Evolutionary conservation across 805 yeast species (phyloP).

Genomic region (Saturnispora diversa): DNA sequence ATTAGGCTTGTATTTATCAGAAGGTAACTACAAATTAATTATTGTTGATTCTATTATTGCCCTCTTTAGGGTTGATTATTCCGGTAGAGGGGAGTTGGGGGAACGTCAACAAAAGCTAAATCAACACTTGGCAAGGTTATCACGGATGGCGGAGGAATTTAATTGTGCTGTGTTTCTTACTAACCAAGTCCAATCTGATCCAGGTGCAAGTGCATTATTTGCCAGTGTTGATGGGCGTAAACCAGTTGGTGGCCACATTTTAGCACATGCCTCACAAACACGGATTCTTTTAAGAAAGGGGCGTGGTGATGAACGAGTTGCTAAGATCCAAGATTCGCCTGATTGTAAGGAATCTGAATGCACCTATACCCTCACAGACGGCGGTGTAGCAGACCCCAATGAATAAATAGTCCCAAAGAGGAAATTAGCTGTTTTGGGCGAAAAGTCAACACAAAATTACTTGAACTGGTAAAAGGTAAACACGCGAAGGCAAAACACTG

Average conservation of each 20-base stretch:
- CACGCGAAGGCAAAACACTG: conserved; percentile 8
- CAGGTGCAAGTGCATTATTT: conserved; percentile 72
- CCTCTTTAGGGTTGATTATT: conserved; percentile 67
- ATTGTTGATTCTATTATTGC: conserved; percentile 73
- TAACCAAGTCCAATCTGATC: conserved; percentile 77
- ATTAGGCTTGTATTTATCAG: conserved; percentile 57
- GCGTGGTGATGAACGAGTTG: conserved; percentile 72
- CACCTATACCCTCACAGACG: conserved; percentile 58
- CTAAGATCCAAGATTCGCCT: conserved; percentile 72
- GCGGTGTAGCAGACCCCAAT: conserved; percentile 29
- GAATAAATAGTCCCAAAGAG: conserved; percentile 16
- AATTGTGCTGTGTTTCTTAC: conserved; percentile 70
- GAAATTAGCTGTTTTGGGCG: neutral
- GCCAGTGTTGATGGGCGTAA: conserved; percentile 78
- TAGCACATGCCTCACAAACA: conserved; percentile 77
- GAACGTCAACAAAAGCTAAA: conserved; percentile 67
- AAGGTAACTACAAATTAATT: conserved; percentile 55
- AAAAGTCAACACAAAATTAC: conserved; percentile 9
- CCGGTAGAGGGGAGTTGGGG: conserved; percentile 70
- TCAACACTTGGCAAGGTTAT: conserved; percentile 44
- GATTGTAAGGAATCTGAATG: conserved; percentile 78
- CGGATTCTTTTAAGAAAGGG: conserved; percentile 66
- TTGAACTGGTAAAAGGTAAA: conserved; percentile 9
- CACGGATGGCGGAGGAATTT: conserved; percentile 66
- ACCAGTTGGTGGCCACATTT: conserved; percentile 77